phyloP scores from a whole-genome alignment of 2,329 filamentous ascomycete genomes.

The Ophiostoma pallidulum region DNA sequence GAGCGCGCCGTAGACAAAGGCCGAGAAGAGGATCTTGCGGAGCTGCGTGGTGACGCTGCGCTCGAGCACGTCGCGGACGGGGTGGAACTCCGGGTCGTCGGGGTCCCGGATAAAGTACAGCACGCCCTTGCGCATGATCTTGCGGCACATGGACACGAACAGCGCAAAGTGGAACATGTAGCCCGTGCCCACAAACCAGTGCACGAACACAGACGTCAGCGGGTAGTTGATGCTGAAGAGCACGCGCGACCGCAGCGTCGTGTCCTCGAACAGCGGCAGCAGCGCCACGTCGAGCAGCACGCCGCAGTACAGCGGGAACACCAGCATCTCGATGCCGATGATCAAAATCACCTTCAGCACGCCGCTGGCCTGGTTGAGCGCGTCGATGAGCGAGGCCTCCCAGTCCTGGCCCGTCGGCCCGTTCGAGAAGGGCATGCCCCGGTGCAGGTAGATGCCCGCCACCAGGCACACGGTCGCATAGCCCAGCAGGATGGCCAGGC shows the following conservation, averaged over 20 bases:
- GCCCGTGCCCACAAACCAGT: constrained; percentile 97
- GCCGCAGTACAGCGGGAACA: constrained; percentile 93
- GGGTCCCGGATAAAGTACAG: constrained; percentile 97
- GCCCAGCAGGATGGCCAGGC: constrained; percentile 67
- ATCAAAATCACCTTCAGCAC: constrained; percentile 97
- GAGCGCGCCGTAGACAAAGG: constrained; percentile 85
- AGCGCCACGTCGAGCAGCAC: constrained; percentile 81
- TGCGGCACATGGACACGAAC: constrained; percentile 97
- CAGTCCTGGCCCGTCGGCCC: constrained; percentile 47
- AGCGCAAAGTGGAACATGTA: constrained; percentile 99
- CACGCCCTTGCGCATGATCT: constrained; percentile 91
- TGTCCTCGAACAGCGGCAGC: constrained; percentile 76
- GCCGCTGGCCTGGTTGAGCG: constrained; percentile 84
- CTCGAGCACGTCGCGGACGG: constrained; percentile 91
- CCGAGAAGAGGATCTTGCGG: constrained; percentile 92
- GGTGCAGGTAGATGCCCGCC: constrained; percentile 69
- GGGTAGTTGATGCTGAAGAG: constrained; percentile 71
- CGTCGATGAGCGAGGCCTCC: constrained; percentile 73
- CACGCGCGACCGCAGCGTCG: constrained; percentile 67
- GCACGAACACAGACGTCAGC: constrained; percentile 85
- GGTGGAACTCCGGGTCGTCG: constrained; percentile 96
- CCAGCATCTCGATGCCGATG: constrained; percentile 97
- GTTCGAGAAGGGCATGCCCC: constrained; percentile 58
- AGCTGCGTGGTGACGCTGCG: constrained; percentile 86
- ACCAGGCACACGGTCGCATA: constrained; percentile 68